A percentile compares a stretch with the other conserved stretches of the same genome.
Evolutionary conservation across 371 early-diverging fungal genomes (phyloP).

Genomic region (Lichtheimia ornata): DNA sequence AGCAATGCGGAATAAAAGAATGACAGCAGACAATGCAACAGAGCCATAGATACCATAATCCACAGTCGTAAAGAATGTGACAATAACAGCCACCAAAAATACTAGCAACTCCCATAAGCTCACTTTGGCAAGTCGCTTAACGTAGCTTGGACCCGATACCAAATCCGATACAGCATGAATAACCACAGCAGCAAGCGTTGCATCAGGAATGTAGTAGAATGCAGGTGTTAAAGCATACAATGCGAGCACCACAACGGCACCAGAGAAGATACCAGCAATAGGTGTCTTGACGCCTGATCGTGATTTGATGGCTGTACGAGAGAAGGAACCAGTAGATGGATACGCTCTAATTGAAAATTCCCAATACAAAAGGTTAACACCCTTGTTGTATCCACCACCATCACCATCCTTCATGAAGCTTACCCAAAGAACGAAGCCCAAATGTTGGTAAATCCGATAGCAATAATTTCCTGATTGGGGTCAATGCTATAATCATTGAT

Average conservation of each 20-base stretch:
- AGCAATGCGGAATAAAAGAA: constrained; percentile 72
- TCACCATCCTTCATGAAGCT: constrained; percentile 41
- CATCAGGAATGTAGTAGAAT: constrained; percentile 84
- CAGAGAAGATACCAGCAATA: constrained; percentile 77
- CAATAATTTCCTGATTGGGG: constrained; percentile 83
- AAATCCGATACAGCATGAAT: constrained; percentile 71
- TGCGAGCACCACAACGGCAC: constrained; percentile 74
- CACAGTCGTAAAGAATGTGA: constrained; percentile 70
- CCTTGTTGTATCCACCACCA: background rate
- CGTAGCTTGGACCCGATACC: constrained; percentile 39
- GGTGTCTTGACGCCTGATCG: constrained; percentile 84
- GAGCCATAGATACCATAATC: constrained; percentile 74
- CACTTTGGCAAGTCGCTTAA: constrained; percentile 41
- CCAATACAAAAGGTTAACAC: background rate
- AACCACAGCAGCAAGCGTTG: constrained; percentile 79
- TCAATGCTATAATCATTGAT: constrained; percentile 66
- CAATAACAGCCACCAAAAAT: constrained; percentile 53
- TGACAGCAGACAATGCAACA: constrained; percentile 60
- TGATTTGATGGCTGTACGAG: constrained; percentile 73
- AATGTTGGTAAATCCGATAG: constrained; percentile 83
- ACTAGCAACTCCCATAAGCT: constrained; percentile 57
- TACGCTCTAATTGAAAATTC: constrained; percentile 28
- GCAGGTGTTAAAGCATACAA: constrained; percentile 80
- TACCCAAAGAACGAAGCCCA: constrained; percentile 81
- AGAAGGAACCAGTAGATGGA: constrained; percentile 52